Conservation (phyloP, 2,329 filamentous ascomycete species). For the Colletotrichum australisinense region DNA sequence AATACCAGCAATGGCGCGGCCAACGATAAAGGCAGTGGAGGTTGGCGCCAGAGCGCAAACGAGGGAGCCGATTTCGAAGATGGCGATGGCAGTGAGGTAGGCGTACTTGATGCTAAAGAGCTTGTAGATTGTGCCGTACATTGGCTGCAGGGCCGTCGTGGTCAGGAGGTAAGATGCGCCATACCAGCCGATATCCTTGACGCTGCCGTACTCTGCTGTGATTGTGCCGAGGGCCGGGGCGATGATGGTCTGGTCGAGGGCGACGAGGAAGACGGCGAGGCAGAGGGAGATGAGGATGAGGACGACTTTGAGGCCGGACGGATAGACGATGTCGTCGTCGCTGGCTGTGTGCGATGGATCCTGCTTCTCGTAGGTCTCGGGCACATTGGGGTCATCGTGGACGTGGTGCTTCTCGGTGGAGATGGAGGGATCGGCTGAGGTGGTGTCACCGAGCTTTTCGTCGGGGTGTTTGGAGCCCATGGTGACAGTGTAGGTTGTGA, state of each 20-base stretch:
- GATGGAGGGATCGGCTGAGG: constrained; percentile 22
- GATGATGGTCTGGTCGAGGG: constrained; percentile 62
- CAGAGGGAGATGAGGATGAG: constrained; percentile 58
- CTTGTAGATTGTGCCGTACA: constrained; percentile 62
- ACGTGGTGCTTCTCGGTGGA: constrained; percentile 13
- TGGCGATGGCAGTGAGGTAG: constrained; percentile 55
- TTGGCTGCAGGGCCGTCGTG: constrained; percentile 60
- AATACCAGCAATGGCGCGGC: constrained; percentile 62
- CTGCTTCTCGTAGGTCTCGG: neutral
- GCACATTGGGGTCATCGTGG: neutral
- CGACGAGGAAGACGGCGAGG: constrained; percentile 60
- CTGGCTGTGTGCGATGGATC: constrained; percentile 1
- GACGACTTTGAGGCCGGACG: constrained; percentile 50
- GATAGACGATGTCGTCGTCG: constrained; percentile 47
- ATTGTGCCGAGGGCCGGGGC: constrained; percentile 65
- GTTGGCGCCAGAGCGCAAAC: constrained; percentile 57
- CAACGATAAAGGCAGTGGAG: constrained; percentile 62
- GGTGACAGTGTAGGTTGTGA: neutral
- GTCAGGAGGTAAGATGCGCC: constrained; percentile 61
- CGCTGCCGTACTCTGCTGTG: constrained; percentile 55
- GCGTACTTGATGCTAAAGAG: constrained; percentile 60
- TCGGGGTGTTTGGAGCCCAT: constrained; percentile 19
- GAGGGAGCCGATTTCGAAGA: constrained; percentile 58
- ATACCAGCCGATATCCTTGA: constrained; percentile 65
- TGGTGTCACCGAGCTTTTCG: constrained; percentile 4